Percentiles rank a stretch among this genome's conserved stretches.
Evolutionary conservation across 1,284 basidiomycete genomes (phyloP).

Genomic region (Cutaneotrichosporon sp.): DNA sequence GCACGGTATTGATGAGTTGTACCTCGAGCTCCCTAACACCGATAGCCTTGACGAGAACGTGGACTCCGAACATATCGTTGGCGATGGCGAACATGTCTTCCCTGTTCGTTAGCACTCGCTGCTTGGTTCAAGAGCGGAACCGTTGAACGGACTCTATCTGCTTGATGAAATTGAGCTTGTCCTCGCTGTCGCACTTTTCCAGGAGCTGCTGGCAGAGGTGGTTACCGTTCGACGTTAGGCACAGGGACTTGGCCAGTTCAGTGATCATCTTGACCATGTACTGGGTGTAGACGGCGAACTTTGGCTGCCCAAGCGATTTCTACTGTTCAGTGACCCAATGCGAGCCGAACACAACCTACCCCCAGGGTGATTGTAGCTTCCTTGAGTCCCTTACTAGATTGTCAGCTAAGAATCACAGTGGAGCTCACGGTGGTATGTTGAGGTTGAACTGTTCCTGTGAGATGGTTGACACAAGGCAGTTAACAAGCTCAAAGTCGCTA

Average conservation of each 20-base stretch:
- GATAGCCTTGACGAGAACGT: conserved; percentile 48
- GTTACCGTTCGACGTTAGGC: conserved; percentile 48
- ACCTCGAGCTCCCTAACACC: conserved; percentile 46
- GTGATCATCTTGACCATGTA: conserved; percentile 37
- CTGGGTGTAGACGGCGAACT: conserved; percentile 16
- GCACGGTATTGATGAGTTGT: conserved; percentile 1
- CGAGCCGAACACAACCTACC: conserved; percentile 21
- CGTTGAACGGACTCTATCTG: conserved; percentile 35
- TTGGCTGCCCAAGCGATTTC: conserved; percentile 17
- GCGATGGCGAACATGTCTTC: conserved; percentile 45
- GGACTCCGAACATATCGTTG: conserved; percentile 48
- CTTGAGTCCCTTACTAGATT: conserved; percentile 24
- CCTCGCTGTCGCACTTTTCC: conserved; percentile 38
- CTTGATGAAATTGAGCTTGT: conserved; percentile 42
- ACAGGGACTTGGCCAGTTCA: conserved; percentile 43
- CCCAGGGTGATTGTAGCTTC: conserved; percentile 41
- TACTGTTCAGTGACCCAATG: not conserved
- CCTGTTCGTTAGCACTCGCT: conserved; percentile 18
- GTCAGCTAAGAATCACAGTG: not conserved
- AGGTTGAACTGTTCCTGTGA: conserved; percentile 40
- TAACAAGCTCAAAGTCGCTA: conserved; percentile 29
- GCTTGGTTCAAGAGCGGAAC: not conserved
- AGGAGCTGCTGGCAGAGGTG: conserved; percentile 50
- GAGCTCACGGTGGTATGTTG: conserved; percentile 36
- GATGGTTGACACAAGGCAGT: conserved; percentile 43